These are phyloP conservation scores for Neurospora sp. DNA, from an alignment of 495 filamentous ascomycete species.

Conservation along the genomic window DNA sequence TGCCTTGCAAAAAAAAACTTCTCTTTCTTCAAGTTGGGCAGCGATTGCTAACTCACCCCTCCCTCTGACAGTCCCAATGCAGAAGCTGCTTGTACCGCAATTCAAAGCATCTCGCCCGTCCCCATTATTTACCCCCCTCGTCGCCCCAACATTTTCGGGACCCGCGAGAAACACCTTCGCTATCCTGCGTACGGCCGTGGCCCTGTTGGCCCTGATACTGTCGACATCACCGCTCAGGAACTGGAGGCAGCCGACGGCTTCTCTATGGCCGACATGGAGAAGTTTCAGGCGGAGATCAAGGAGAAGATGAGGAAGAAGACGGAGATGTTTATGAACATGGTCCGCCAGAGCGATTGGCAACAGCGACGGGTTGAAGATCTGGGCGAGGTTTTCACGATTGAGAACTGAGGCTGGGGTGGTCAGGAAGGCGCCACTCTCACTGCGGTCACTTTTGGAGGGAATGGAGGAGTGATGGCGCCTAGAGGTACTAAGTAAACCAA, in stretches of 20 bases:
- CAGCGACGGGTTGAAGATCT: neutral
- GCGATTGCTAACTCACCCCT: neutral
- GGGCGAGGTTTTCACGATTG: neutral
- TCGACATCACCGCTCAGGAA: neutral
- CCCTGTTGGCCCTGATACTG: neutral
- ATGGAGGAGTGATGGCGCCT: no score
- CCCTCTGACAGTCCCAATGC: neutral
- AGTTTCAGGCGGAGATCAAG: neutral
- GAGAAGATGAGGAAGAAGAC: neutral
- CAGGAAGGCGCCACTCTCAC: no score
- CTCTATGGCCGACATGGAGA: neutral
- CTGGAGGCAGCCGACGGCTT: neutral
- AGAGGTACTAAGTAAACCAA: no score
- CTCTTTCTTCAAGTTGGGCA: neutral
- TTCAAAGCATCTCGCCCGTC: neutral
- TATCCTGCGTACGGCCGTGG: neutral
- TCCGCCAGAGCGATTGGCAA: neutral
- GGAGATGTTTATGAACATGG: neutral
- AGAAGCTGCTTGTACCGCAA: neutral
- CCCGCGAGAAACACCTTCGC: neutral
- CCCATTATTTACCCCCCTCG: neutral
- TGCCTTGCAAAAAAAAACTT: neutral
- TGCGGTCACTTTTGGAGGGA: no score
- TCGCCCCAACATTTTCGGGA: neutral
- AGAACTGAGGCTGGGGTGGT: neutral